Evolutionary conservation across 2,329 filamentous ascomycete genomes (phyloP).

Genomic region (Fusarium metavorans): DNA sequence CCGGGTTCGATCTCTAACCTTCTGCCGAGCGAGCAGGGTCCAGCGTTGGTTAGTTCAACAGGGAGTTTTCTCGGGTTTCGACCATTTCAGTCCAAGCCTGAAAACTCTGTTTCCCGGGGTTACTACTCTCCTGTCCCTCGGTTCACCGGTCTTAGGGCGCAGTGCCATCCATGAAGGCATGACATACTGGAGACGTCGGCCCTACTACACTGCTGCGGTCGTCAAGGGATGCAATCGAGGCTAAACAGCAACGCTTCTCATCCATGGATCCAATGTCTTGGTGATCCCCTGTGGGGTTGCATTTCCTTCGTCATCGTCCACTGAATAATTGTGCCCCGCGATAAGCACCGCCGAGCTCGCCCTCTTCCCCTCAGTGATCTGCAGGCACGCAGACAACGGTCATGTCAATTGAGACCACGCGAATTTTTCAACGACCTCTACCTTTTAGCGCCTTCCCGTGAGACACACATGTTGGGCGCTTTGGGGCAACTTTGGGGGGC

Average conservation of each 20-base stretch:
- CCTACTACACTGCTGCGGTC: slow-evolving; percentile 8
- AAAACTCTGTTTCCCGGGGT: slow-evolving; percentile 8
- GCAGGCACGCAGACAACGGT: slow-evolving; percentile 29
- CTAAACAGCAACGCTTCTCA: slow-evolving; percentile 19
- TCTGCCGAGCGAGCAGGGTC: slow-evolving; percentile 12
- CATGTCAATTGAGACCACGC: slow-evolving; percentile 22
- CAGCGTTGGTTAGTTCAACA: slow-evolving; percentile 2
- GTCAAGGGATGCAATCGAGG: slow-evolving; percentile 4
- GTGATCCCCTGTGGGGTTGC: slow-evolving; percentile 23
- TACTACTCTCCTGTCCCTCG: not conserved
- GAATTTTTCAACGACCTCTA: slow-evolving; percentile 6
- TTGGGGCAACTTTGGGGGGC: not conserved
- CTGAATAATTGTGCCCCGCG: slow-evolving; percentile 29
- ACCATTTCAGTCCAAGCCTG: not conserved
- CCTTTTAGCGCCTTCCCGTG: not conserved
- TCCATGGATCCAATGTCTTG: slow-evolving; percentile 14
- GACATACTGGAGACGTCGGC: not conserved
- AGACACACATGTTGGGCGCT: not conserved
- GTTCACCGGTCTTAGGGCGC: not conserved
- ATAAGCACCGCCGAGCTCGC: slow-evolving; percentile 25
- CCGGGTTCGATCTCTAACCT: slow-evolving; percentile 23
- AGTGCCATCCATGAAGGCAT: not conserved
- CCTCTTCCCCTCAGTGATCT: slow-evolving; percentile 38
- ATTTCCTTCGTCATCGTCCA: slow-evolving; percentile 24
- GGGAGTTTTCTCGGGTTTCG: slow-evolving; percentile 16